A percentile compares a stretch with the other conserved stretches of the same genome.
Evolutionary conservation across 495 filamentous ascomycete species (phyloP).

Genomic region (Penicillium alfredii): DNA sequence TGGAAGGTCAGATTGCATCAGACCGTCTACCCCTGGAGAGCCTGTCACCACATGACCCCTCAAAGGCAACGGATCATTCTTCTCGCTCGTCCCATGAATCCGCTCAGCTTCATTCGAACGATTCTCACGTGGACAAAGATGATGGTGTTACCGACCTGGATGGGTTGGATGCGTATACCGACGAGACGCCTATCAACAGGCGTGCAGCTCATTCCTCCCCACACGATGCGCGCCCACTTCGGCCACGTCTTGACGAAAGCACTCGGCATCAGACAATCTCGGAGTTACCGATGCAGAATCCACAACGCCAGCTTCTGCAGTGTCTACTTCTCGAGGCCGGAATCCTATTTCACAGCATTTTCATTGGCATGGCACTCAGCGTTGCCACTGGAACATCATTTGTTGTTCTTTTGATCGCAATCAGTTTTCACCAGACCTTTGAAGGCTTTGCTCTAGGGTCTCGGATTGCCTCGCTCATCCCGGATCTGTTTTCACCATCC

Average conservation of each 20-base stretch:
- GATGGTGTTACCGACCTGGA: slow-evolving; percentile 28
- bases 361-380: slow-evolving; percentile 86
- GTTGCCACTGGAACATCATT: slow-evolving; percentile 74
- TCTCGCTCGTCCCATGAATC: slow-evolving; percentile 13
- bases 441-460: slow-evolving; percentile 73
- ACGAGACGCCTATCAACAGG: slow-evolving; percentile 18
- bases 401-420: slow-evolving; percentile 72
- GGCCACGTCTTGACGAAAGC: slow-evolving; percentile 9
- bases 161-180: slow-evolving; percentile 24
- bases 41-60: slow-evolving; percentile 11
- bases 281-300: slow-evolving; percentile 31
- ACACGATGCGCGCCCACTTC: slow-evolving; percentile 9
- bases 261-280: slow-evolving; percentile 13
- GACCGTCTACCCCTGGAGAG: slow-evolving; percentile 23
- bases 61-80: slow-evolving; percentile 2
- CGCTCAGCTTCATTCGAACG: slow-evolving; percentile 1
- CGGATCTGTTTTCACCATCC: slow-evolving; percentile 44
- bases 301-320: slow-evolving; percentile 63
- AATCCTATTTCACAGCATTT: slow-evolving; percentile 81
- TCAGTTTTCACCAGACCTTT: slow-evolving; percentile 79
- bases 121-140: slow-evolving; percentile 14
- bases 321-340: slow-evolving; percentile 77
- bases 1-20: slow-evolving; percentile 14
- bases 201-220: slow-evolving; percentile 2
- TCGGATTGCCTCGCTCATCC: slow-evolving; percentile 60